These are phyloP conservation scores for Nicotiana undulata DNA, from an alignment of 257 asterid genomes.

Conservation along the genomic window DNA sequence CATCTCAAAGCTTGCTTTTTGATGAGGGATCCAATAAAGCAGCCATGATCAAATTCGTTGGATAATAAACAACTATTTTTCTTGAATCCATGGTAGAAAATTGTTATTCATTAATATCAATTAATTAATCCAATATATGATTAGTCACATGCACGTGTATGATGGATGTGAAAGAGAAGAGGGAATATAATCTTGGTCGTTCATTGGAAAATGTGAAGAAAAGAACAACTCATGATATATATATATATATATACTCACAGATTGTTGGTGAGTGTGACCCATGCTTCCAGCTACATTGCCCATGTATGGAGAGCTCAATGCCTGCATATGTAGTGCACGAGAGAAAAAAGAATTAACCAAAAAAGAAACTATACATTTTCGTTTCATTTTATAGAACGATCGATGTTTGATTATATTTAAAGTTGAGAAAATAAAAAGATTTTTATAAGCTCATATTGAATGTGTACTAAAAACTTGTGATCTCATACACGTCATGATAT, in stretches of 20 bases:
- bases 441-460: too few species aligned
- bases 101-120: slow-evolving; percentile 19
- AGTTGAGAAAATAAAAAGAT: not conserved
- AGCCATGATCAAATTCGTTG: slow-evolving; percentile 16
- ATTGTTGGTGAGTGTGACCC: slow-evolving; percentile 39
- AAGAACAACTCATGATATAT: too few species aligned
- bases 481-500: too few species aligned
- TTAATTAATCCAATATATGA: not conserved
- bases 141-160: slow-evolving; percentile 26
- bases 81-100: not conserved
- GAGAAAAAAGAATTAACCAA: not conserved
- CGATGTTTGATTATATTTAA: not conserved
- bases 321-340: slow-evolving; percentile 19
- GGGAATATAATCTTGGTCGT: slow-evolving; percentile 21
- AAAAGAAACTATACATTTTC: not conserved
- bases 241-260: slow-evolving; percentile 37
- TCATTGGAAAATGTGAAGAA: slow-evolving; percentile 47
- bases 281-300: slow-evolving; percentile 31
- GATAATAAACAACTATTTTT: slow-evolving; percentile 13
- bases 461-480: too few species aligned
- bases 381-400: not conserved
- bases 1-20: slow-evolving; percentile 13
- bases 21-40: slow-evolving; percentile 60
- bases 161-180: slow-evolving; percentile 6
- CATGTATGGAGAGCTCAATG: slow-evolving; percentile 36